Percentiles rank a stretch among this genome's conserved stretches.
Conservation (phyloP, 2,329 filamentous ascomycete species). For the Fusarium albidum region DNA sequence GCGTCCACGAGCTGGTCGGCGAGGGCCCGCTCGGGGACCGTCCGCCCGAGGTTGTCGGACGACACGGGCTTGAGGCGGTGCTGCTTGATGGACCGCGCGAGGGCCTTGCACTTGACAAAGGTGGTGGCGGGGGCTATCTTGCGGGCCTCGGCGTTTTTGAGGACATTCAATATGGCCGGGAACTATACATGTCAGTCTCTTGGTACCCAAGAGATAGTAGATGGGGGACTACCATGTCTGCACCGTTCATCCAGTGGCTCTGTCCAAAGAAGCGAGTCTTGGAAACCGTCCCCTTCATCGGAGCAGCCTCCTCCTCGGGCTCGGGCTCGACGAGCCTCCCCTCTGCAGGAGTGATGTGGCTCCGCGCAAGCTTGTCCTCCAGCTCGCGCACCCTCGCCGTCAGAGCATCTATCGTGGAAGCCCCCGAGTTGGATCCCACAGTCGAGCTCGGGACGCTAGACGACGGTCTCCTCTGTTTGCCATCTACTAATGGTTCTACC, state of each 20-base stretch:
- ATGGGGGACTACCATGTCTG: conserved; percentile 46
- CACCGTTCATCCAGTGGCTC: conserved; percentile 60
- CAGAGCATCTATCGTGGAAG: conserved; percentile 44
- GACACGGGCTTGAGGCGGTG: conserved; percentile 47
- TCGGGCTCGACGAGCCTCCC: conserved; percentile 14
- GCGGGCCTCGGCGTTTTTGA: conserved; percentile 38
- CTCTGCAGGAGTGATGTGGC: conserved; percentile 34
- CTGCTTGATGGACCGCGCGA: conserved; percentile 53
- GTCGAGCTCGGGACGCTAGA: conserved; percentile 40
- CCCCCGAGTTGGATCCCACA: conserved; percentile 37
- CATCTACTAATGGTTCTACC: too few species aligned
- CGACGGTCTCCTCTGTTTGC: conserved; percentile 13
- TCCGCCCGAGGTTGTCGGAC: conserved; percentile 48
- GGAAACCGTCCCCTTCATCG: conserved; percentile 47
- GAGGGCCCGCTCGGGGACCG: conserved; percentile 49
- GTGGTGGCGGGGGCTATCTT: conserved; percentile 43
- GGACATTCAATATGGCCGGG: conserved; percentile 38
- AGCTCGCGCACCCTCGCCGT: conserved; percentile 52
- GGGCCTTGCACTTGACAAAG: conserved; percentile 50
- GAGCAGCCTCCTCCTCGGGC: conserved; percentile 16
- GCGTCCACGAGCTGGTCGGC: conserved; percentile 60
- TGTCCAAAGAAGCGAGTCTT: conserved; percentile 57
- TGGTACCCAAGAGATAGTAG: not conserved
- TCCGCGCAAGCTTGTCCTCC: conserved; percentile 51
- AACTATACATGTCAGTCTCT: conserved; percentile 41